A percentile compares a stretch with the other conserved stretches of the same genome.
Conservation (phyloP, 148 eudicot species). For the Linanthus parryae region DNA sequence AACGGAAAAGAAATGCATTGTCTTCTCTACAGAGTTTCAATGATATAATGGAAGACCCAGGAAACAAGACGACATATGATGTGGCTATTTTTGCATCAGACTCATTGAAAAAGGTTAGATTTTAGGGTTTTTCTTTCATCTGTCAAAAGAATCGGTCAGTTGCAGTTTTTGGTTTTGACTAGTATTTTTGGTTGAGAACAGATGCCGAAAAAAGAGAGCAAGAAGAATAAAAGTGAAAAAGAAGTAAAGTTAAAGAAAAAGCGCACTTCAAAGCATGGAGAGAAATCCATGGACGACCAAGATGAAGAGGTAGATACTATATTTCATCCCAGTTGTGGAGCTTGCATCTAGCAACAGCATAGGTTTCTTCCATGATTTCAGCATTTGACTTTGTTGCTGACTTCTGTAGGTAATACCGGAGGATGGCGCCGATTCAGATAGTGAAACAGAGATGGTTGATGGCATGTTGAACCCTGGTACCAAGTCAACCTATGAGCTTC, state of each 20-base stretch:
- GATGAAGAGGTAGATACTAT: constrained; percentile 50
- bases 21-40: constrained; percentile 37
- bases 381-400: background rate
- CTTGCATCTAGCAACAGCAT: background rate
- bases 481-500: constrained; percentile 62
- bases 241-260: constrained; percentile 19
- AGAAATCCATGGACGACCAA: constrained; percentile 21
- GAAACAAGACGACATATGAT: constrained; percentile 63
- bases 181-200: constrained; percentile 10
- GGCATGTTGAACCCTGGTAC: constrained; percentile 71
- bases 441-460: constrained; percentile 79
- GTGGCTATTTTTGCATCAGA: constrained; percentile 67
- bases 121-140: background rate
- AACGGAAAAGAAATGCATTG: too few species aligned
- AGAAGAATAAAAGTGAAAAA: constrained; percentile 29
- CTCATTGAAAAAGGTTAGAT: constrained; percentile 73
- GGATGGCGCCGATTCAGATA: constrained; percentile 71
- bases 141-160: background rate
- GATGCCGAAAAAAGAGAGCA: constrained; percentile 9
- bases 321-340: too few species aligned
- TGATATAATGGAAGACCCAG: constrained; percentile 48
- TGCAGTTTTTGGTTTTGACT: background rate
- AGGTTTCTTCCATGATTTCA: constrained; percentile 2
- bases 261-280: constrained; percentile 24
- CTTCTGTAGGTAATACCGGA: constrained; percentile 15